phyloP scores from a whole-genome alignment of 2,329 filamentous ascomycete genomes.

The Stagonosporopsis rhizophila region DNA sequence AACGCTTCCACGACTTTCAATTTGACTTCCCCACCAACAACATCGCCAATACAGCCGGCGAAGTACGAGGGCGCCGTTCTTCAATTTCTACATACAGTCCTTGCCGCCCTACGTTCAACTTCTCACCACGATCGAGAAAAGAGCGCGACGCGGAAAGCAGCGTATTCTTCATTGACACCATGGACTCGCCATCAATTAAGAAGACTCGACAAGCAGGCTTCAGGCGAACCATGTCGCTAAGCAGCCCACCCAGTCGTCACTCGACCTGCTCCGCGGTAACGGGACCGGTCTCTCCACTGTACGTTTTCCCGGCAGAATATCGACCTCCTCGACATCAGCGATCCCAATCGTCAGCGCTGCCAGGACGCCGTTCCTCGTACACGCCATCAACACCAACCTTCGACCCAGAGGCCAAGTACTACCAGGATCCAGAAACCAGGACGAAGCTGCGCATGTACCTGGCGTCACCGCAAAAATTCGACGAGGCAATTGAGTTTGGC shows the following conservation, averaged over 20 bases:
- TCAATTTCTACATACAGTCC: slow-evolving; percentile 31
- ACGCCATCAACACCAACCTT: slow-evolving; percentile 39
- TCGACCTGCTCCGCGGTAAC: slow-evolving; percentile 55
- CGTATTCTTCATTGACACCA: slow-evolving; percentile 34
- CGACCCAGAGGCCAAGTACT: slow-evolving; percentile 79
- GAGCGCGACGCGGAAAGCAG: slow-evolving; percentile 29
- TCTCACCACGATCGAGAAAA: slow-evolving; percentile 22
- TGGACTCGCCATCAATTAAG: slow-evolving; percentile 26
- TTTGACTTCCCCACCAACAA: slow-evolving; percentile 35
- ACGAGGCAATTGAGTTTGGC: slow-evolving; percentile 92
- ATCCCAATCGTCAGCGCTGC: slow-evolving; percentile 38
- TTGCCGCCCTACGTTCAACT: slow-evolving; percentile 20
- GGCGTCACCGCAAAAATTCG: slow-evolving; percentile 90
- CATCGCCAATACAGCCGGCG: slow-evolving; percentile 13
- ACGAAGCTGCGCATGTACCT: slow-evolving; percentile 86
- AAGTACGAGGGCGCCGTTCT: slow-evolving; percentile 27
- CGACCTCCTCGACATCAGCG: slow-evolving; percentile 43
- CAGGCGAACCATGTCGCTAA: slow-evolving; percentile 71
- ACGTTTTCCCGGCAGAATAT: slow-evolving; percentile 26
- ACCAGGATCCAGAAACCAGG: slow-evolving; percentile 87
- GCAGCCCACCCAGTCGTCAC: slow-evolving; percentile 67
- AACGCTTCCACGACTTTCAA: slow-evolving; percentile 44
- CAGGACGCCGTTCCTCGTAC: slow-evolving; percentile 39
- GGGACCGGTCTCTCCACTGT: slow-evolving; percentile 53
- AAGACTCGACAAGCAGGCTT: slow-evolving; percentile 55